Percentiles rank a stretch among this genome's conserved stretches.
Conservation (phyloP, 202 grass and related monocot genomes). For the Schoenoplectus triqueter region DNA sequence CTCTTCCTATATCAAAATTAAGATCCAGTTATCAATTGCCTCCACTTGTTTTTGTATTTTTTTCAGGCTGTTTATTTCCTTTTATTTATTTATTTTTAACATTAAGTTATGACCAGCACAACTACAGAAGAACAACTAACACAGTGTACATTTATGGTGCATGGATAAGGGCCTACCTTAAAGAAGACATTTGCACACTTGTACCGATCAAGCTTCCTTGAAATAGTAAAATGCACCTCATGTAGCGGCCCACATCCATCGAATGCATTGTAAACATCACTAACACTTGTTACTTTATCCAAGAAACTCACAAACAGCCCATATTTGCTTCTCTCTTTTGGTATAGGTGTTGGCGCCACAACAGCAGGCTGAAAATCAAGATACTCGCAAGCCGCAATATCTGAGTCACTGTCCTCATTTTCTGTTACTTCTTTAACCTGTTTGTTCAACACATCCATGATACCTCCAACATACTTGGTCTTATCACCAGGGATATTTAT, state of each 20-base stretch:
- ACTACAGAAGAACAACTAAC: not conserved
- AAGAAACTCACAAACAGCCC: conserved; percentile 43
- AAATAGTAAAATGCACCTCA: conserved; percentile 22
- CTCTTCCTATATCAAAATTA: conserved; percentile 29
- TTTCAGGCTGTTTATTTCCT: not conserved
- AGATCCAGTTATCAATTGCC: not conserved
- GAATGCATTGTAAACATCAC: conserved; percentile 14
- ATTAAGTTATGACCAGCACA: not conserved
- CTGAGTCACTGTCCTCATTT: conserved; percentile 30
- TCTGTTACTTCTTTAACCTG: not conserved
- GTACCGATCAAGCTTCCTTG: conserved; percentile 26
- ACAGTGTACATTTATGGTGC: not conserved
- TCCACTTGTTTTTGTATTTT: conserved; percentile 9
- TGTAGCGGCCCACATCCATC: conserved; percentile 14
- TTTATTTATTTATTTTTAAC: not conserved
- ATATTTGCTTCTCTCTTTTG: conserved; percentile 27
- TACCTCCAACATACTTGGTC: not conserved
- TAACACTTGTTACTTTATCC: conserved; percentile 18
- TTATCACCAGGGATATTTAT: not conserved
- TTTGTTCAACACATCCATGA: conserved; percentile 19
- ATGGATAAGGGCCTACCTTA: conserved; percentile 28
- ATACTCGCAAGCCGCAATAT: conserved; percentile 33
- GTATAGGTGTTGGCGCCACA: conserved; percentile 5
- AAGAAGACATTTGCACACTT: conserved; percentile 41
- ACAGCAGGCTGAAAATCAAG: not conserved